phyloP scores from a whole-genome alignment of 2,329 filamentous ascomycete species.

The Sphaerulina vaccinii region DNA sequence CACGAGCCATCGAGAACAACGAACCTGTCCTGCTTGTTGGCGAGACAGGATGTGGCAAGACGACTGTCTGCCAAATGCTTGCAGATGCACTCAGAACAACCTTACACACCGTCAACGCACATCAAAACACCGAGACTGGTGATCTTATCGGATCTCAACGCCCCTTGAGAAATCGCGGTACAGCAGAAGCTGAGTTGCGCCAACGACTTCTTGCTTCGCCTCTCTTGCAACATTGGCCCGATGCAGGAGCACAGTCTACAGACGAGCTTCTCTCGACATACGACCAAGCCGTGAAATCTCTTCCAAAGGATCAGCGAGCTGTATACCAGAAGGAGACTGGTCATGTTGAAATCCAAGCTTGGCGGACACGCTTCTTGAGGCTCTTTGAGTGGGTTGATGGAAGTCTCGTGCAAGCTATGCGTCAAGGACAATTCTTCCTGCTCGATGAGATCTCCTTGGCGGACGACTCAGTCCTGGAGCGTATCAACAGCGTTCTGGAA shows the following conservation, averaged over 20 bases:
- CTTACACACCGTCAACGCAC: slow-evolving; percentile 89
- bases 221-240: slow-evolving; percentile 23
- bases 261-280: slow-evolving; percentile 62
- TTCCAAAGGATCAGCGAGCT: slow-evolving; percentile 20
- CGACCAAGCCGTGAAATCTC: slow-evolving; percentile 47
- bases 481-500: slow-evolving; percentile 94
- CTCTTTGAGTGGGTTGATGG: slow-evolving; percentile 97
- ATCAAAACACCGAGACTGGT: slow-evolving; percentile 96
- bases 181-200: slow-evolving; percentile 65
- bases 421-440: slow-evolving; percentile 81
- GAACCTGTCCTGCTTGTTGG: slow-evolving; percentile 93
- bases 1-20: slow-evolving; percentile 79
- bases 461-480: slow-evolving; percentile 93
- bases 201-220: slow-evolving; percentile 56
- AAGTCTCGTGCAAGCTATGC: slow-evolving; percentile 91
- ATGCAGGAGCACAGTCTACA: slow-evolving; percentile 37
- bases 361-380: slow-evolving; percentile 68
- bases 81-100: slow-evolving; percentile 75
- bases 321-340: slow-evolving; percentile 15
- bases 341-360: slow-evolving; percentile 42
- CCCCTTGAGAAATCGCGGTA: slow-evolving; percentile 80
- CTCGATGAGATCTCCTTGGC: slow-evolving; percentile 97
- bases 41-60: slow-evolving; percentile 97
- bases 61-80: slow-evolving; percentile 88
- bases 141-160: slow-evolving; percentile 95